phyloP scores from a whole-genome alignment of 2,329 filamentous ascomycete species.

The Beauveria caledonica region DNA sequence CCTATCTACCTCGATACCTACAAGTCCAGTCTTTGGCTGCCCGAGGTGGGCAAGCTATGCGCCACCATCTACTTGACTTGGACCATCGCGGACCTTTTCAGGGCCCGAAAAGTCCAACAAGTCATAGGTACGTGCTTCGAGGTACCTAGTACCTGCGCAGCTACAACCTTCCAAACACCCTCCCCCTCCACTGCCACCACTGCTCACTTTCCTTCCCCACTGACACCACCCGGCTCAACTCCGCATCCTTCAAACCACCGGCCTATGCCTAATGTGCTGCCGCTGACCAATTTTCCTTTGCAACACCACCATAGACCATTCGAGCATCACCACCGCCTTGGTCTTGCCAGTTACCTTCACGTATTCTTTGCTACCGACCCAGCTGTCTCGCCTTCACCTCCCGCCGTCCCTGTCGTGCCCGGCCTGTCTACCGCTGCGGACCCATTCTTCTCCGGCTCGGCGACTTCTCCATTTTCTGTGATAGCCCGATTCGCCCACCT shows the following conservation, averaged over 20 bases:
- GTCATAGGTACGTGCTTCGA: too few species aligned
- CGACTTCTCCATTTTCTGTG: conserved; percentile 5
- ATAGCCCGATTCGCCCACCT: background rate
- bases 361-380: background rate
- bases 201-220: background rate
- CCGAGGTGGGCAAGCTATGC: too few species aligned
- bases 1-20: too few species aligned
- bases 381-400: background rate
- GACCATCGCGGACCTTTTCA: too few species aligned
- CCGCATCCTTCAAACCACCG: conserved; percentile 1
- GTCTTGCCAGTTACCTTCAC: background rate
- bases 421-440: background rate
- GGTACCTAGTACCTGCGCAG: too few species aligned
- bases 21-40: too few species aligned
- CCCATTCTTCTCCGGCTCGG: conserved; percentile 1
- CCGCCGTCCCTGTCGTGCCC: background rate
- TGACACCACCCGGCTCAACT: background rate
- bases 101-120: too few species aligned
- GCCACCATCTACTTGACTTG: too few species aligned
- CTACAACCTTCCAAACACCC: background rate
- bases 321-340: background rate
- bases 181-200: background rate
- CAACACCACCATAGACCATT: background rate
- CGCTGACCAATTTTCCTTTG: background rate
- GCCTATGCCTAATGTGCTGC: background rate